These are phyloP conservation scores for Lepidium africanum DNA, from an alignment of 345 rosid genomes.

Conservation along the genomic window DNA sequence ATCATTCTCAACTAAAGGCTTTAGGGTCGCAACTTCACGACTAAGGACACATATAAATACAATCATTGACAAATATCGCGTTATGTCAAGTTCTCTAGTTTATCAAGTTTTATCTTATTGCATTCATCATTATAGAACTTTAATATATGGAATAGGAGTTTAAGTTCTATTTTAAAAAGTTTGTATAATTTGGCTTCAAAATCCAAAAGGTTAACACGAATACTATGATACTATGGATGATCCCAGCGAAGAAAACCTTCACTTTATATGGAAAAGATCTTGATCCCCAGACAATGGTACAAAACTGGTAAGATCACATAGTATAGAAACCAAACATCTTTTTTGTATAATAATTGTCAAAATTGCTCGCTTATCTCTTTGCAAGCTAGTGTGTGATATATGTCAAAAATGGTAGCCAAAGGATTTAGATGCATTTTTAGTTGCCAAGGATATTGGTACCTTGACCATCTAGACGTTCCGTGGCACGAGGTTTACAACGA, in stretches of 20 bases:
- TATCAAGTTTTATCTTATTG: neutral
- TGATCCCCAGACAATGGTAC: slow-evolving; percentile 68
- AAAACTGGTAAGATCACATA: slow-evolving; percentile 60
- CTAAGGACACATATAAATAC: slow-evolving; percentile 62
- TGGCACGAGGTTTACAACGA: slow-evolving; percentile 65
- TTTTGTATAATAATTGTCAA: neutral
- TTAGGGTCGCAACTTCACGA: slow-evolving; percentile 48
- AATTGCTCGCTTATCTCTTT: neutral
- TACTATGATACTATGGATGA: slow-evolving; percentile 9
- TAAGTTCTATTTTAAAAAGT: neutral
- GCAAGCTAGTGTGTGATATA: slow-evolving; percentile 78
- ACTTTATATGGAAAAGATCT: slow-evolving; percentile 54
- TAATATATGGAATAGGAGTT: neutral
- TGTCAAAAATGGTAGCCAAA: neutral
- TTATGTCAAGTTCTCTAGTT: neutral
- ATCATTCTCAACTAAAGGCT: slow-evolving; percentile 54
- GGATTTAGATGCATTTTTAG: slow-evolving; percentile 79
- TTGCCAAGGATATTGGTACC: slow-evolving; percentile 70
- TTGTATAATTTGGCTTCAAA: neutral
- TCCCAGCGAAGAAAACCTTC: slow-evolving; percentile 81
- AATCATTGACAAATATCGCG: neutral
- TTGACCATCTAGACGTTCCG: slow-evolving; percentile 78
- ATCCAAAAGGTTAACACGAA: neutral
- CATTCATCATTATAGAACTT: neutral
- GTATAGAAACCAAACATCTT: neutral